Evolutionary conservation across 306 rosid genomes (phyloP).

Genomic region (Dalbergia cultrata): DNA sequence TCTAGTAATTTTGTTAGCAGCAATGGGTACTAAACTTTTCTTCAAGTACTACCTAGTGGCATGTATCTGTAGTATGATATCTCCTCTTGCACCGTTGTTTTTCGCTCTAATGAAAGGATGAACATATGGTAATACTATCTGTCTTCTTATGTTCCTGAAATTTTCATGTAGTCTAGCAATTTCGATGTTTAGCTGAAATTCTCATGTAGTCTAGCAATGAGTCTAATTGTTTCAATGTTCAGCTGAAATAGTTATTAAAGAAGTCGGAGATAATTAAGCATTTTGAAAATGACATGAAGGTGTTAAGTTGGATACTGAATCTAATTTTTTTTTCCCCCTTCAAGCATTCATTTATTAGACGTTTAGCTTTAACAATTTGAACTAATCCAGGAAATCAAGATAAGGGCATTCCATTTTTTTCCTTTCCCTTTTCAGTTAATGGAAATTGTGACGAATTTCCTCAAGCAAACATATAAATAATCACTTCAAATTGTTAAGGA

Average conservation of each 20-base stretch:
- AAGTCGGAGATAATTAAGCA: background rate
- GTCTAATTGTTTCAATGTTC: too few species aligned
- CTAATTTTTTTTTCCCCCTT: background rate
- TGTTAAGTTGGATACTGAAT: background rate
- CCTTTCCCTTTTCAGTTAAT: background rate
- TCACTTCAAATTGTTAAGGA: too few species aligned
- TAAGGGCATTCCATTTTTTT: too few species aligned
- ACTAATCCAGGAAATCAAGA: too few species aligned
- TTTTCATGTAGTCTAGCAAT: background rate
- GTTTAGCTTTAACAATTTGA: too few species aligned
- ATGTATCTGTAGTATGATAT: conserved; percentile 6
- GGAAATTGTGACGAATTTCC: background rate
- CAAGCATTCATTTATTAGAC: background rate
- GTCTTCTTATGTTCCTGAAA: background rate
- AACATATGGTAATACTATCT: conserved; percentile 20
- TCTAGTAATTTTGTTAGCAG: conserved; percentile 5
- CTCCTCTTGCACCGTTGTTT: background rate
- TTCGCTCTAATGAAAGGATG: conserved; percentile 11
- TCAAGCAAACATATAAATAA: background rate
- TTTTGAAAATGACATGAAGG: conserved; percentile 3
- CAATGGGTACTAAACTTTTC: conserved; percentile 1
- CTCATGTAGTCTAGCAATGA: too few species aligned
- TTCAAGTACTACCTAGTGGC: background rate
- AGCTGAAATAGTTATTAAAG: too few species aligned
- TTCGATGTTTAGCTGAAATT: background rate